Conservation (phyloP, 768 basidiomycete genomes). For the Calvatia gigantea region DNA sequence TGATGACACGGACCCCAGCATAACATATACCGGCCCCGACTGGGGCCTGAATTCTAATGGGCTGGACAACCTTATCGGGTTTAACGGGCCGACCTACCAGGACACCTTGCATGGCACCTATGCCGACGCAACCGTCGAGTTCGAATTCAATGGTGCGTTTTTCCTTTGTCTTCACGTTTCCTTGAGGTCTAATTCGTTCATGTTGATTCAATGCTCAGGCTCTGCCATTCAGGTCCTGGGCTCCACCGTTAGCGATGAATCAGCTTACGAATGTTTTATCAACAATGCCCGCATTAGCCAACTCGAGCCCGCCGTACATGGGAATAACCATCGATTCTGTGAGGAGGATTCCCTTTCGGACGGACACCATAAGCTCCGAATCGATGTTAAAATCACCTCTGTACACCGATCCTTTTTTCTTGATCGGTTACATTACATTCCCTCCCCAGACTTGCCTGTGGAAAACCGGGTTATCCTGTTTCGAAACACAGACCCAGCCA, state of each 20-base stretch:
- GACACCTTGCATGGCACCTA: slow-evolving; percentile 6
- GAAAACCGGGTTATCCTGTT: slow-evolving; percentile 17
- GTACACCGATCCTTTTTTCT: slow-evolving; percentile 24
- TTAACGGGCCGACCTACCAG: neutral
- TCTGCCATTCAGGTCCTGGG: slow-evolving; percentile 15
- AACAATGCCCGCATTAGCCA: slow-evolving; percentile 21
- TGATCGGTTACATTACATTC: slow-evolving; percentile 24
- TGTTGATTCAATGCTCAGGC: slow-evolving; percentile 11
- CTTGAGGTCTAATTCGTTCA: neutral
- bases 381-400: slow-evolving; percentile 9
- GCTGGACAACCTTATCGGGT: neutral
- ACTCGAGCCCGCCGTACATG: slow-evolving; percentile 10
- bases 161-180: neutral
- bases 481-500: slow-evolving; percentile 18
- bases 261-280: slow-evolving; percentile 21
- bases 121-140: neutral
- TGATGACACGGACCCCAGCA: slow-evolving; percentile 30
- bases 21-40: slow-evolving; percentile 25
- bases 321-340: slow-evolving; percentile 25
- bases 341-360: slow-evolving; percentile 17
- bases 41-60: slow-evolving; percentile 24
- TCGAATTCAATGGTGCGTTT: slow-evolving; percentile 7
- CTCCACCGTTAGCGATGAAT: slow-evolving; percentile 16
- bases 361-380: slow-evolving; percentile 24
- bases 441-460: slow-evolving; percentile 17